A percentile compares a stretch with the other conserved stretches of the same genome.
phyloP scores from a whole-genome alignment of 2,329 filamentous ascomycete species.

The Biscogniauxia mediterranea region DNA sequence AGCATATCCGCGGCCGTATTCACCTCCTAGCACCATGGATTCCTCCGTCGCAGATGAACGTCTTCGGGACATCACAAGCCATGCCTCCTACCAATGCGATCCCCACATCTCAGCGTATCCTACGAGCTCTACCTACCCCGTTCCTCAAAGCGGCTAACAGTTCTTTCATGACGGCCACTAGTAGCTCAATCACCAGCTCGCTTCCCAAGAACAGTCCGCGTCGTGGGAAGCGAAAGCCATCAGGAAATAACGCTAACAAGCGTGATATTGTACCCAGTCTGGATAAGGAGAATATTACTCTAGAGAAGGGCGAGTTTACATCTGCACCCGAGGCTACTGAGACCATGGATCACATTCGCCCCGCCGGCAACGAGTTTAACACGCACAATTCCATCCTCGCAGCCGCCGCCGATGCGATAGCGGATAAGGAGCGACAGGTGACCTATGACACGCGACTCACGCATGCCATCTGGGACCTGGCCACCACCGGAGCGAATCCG shows the following conservation, averaged over 20 bases:
- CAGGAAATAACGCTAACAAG: slow-evolving; percentile 35
- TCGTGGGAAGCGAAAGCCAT: slow-evolving; percentile 58
- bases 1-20: slow-evolving; percentile 90
- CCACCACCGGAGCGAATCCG: slow-evolving; percentile 87
- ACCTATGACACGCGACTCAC: slow-evolving; percentile 84
- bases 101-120: slow-evolving; percentile 85
- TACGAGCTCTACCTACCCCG: slow-evolving; percentile 84
- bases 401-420: slow-evolving; percentile 59
- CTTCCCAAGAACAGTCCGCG: slow-evolving; percentile 63
- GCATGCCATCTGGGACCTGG: slow-evolving; percentile 89
- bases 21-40: slow-evolving; percentile 97
- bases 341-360: slow-evolving; percentile 49
- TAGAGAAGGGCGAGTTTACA: slow-evolving; percentile 27
- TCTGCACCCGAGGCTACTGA: slow-evolving; percentile 38
- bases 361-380: slow-evolving; percentile 23
- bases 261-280: slow-evolving; percentile 38
- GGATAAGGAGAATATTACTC: slow-evolving; percentile 51
- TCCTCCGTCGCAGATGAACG: slow-evolving; percentile 87
- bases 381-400: slow-evolving; percentile 39
- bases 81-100: slow-evolving; percentile 80
- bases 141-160: slow-evolving; percentile 94
- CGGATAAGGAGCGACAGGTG: slow-evolving; percentile 69
- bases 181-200: slow-evolving; percentile 77
- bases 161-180: slow-evolving; percentile 90
- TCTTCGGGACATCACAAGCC: slow-evolving; percentile 70